Conservation (phyloP, 495 filamentous ascomycete genomes). For the Hypoxylon trugodes region DNA sequence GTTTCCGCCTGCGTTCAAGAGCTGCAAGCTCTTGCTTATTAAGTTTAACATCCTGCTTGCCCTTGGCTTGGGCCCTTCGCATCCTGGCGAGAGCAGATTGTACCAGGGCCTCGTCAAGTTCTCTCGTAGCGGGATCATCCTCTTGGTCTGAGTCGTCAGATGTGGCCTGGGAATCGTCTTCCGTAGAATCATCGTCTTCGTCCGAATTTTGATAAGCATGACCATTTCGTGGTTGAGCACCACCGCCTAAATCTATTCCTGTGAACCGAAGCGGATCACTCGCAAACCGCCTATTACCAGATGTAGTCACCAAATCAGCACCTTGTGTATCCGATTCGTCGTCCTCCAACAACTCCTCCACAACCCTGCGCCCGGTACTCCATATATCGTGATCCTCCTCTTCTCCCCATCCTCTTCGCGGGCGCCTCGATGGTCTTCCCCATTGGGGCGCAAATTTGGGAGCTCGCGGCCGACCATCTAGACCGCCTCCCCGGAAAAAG, state of each 20-base stretch:
- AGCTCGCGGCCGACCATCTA: conserved; percentile 99
- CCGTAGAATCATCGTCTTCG: conserved; percentile 61
- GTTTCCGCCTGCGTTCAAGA: conserved; percentile 69
- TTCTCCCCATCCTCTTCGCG: conserved; percentile 67
- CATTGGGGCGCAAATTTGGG: conserved; percentile 92
- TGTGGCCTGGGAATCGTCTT: conserved; percentile 54
- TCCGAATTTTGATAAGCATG: conserved; percentile 59
- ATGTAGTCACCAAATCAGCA: conserved; percentile 57
- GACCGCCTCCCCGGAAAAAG: conserved; percentile 99
- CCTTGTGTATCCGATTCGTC: conserved; percentile 71
- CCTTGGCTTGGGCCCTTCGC: conserved; percentile 73
- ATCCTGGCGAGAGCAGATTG: conserved; percentile 80
- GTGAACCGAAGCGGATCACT: conserved; percentile 70
- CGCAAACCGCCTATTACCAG: conserved; percentile 54
- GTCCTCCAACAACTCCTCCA: conserved; percentile 77
- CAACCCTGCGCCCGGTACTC: conserved; percentile 55
- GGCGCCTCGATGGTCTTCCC: conserved; percentile 97
- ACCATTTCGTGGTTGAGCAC: conserved; percentile 49
- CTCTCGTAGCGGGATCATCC: conserved; percentile 58
- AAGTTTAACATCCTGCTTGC: conserved; percentile 78
- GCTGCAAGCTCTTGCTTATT: conserved; percentile 78
- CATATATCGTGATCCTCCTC: conserved; percentile 58
- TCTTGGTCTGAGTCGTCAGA: conserved; percentile 60
- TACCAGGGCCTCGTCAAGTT: conserved; percentile 71
- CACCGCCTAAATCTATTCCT: conserved; percentile 65